Evolutionary conservation across 2,329 filamentous ascomycete species (phyloP), one percentile per base, ranked within the genome.

Genomic region (Chaetoscypha palmicola): DNA sequence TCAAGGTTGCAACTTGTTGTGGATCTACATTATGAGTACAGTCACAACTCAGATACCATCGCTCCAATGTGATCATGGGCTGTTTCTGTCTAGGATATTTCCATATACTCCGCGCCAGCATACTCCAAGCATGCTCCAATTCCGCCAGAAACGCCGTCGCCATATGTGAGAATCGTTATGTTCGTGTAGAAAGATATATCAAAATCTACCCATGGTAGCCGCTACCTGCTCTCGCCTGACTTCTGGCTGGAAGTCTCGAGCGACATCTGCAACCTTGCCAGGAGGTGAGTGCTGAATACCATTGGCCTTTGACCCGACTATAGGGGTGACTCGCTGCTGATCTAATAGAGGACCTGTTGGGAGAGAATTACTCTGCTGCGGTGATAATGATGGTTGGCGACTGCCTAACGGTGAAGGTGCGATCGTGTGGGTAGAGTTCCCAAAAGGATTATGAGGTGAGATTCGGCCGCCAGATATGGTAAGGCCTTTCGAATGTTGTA

Each of bases 381-480:
- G 59, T 9, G 59, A 60, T 43, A 60, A 47, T 33, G 59, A 62
- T 48, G 58, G 40, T 43, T 60, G 59, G 11, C 60, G 51, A 31
- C 58, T 62, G 19, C 58, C 59, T 39, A 60, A 41, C 24, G 59
- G 60, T 19, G 59, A 61, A 17, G 59, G 58, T 16, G 47, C 58
- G 17, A 58, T 58, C 16, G 53, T 56, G 36, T 61, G 58, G 23
- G 50, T 54, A 14, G 55, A 49, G 38, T 55, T 59, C 16, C 48
- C 49, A 40, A 62, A 58, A 14, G 58, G 53, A 47, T 60, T 59
- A 24, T 58, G 58, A 28, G 59, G 55, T 30, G 59, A 61, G 40
- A 58, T 51, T 28, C 54, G 53, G 14, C 55, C 58, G 19, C 49
- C 51, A 36, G 53, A 47, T 30, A 50, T 46, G 11, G 51, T 46